Base-by-base conservation (phyloP, 352 stramenopile species). In the Globisporangium canariense region DNA sequence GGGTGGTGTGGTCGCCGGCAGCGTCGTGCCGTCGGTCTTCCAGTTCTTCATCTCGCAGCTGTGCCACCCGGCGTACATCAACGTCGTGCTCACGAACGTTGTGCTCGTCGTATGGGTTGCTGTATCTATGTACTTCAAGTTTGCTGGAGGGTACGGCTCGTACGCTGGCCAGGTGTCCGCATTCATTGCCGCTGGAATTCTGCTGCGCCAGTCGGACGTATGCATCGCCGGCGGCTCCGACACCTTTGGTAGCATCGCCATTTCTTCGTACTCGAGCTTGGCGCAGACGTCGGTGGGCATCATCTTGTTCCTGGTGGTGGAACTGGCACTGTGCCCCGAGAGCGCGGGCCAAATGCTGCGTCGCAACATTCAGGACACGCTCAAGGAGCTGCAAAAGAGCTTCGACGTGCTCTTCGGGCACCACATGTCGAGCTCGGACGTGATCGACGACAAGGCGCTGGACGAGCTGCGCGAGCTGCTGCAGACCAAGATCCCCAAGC, bases 211-310 rank as follows among this genome's bases (percentile, higher is more conserved):
- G 51, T 80, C 77, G 1, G 78, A 90, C 43, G 66, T 83, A 10
- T 93, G 77, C 62, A 74, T 78, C 46, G 51, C 64, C 0, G 68
- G 75, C 20, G 68, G 75, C 16, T 71, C 70, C 0, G 69, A 83
- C 34, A 80, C 52, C 28, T 79, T 68, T 2, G 73, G 70, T 0
- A 73, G 63, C 1, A 81, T 88, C 20, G 80, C 82, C 1, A 82
- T 91, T 25, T 81, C 71, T 50, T 91, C 83, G n/a, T 92, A 93
- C 65, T 89, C 83, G 2, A 91, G 74, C 49, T 67, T 93, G 28
- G 85, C 85, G 2, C 82, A 93, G 60, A 93, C 84, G 8, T 91
- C 81, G 0, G 78, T 93, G 13, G 85, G 83, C 53, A 76, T 93
- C 11, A 69, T 91, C n/a, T 62, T 93, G 5, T 92, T 93, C 55